These are phyloP conservation scores for Canariomyces notabilis DNA, from an alignment of 2,329 filamentous ascomycete genomes.

Conservation along the genomic window DNA sequence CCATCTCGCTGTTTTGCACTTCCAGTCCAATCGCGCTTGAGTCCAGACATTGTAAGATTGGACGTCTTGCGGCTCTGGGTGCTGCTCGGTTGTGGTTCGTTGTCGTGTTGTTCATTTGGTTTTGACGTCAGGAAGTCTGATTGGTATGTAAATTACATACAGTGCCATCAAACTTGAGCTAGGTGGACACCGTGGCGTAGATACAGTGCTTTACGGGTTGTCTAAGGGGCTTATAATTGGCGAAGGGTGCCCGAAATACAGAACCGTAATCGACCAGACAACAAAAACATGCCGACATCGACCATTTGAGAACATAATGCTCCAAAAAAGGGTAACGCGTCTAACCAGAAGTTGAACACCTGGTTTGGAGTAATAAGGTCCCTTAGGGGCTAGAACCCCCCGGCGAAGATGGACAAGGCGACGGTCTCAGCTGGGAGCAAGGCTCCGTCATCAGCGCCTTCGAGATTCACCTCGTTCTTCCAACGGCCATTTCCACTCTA, in stretches of 20 bases:
- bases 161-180: too few relatives aligned
- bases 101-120: background rate
- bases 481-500: constrained; percentile 47
- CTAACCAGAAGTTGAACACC: too few relatives aligned
- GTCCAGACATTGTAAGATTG: constrained; percentile 34
- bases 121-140: constrained; percentile 7
- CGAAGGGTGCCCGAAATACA: background rate
- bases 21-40: constrained; percentile 52
- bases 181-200: background rate
- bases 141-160: background rate
- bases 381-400: background rate
- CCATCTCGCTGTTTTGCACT: constrained; percentile 38
- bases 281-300: background rate
- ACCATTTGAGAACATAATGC: background rate
- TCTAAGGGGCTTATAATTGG: background rate
- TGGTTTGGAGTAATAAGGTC: background rate
- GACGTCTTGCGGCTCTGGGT: background rate
- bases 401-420: constrained; percentile 10
- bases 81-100: constrained; percentile 1
- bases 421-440: background rate
- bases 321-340: background rate
- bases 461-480: constrained; percentile 31
- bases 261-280: background rate
- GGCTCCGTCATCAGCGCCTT: constrained; percentile 3
- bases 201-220: too few relatives aligned